Base-by-base conservation (phyloP, 371 early-diverging fungal genomes). In the Mucor irregularis region DNA sequence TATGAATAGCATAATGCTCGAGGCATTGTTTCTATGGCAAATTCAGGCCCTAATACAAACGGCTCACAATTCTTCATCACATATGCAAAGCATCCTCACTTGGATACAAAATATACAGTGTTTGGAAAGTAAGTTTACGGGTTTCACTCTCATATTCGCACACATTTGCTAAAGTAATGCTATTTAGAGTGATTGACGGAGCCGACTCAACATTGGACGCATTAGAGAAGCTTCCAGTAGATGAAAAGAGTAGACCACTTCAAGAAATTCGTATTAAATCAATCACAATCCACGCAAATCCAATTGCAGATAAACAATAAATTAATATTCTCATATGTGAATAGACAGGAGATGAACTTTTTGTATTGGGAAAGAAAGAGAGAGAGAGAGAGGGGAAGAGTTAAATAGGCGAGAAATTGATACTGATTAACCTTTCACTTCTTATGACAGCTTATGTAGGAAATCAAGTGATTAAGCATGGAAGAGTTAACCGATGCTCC, bases 231-330 rank as follows among this genome's bases (percentile, higher is more conserved):
- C 69, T 95, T 14, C 89, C 93, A 17, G 93, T 94, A 9, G 94
- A 91, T 59, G 89, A 85, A 43, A 91, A 92, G 63, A 73, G 89
- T 65, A 74, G 92, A 24, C 97, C 98, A 4, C 60, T 88, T 19
- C 87, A 94, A 58, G 91, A 90, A 1, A 80, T 95, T 16, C 80
- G 84, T 56, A 90, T 97, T 17, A 76, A 74, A 46, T 76, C 79
- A 3, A 84, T 95, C 11, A 95, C 92, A 0, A 90, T 97, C 31
- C 96, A 96, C 73, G 95, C 98, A n/a, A 97, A 97, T 66, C 98
- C 98, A 8, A 77, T 97, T 30, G 96, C 97, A 4, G 92, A 94
- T 39, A 77, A 77, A 38, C 48, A 51, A 39, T 3, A 10, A 24
- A 28, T 17, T 33, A 42, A 51, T 51, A 35, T 54, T 19, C 11